These are phyloP conservation scores for Pilasporangium apinafurcum DNA, from an alignment of 352 stramenopile genomes.

Conservation along the genomic window DNA sequence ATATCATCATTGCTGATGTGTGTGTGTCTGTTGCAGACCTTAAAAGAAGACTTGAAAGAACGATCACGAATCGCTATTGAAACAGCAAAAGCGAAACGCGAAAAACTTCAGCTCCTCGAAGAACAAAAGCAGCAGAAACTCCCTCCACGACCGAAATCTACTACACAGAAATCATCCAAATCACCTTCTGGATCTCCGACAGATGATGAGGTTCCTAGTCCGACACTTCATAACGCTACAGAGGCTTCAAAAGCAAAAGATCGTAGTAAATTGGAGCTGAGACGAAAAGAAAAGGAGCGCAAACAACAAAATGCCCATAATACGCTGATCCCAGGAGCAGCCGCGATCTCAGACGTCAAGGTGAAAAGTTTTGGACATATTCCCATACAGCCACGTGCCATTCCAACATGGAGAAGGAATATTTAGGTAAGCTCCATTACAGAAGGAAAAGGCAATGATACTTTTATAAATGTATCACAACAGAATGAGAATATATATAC, in stretches of 20 bases:
- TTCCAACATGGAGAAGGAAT: constrained; percentile 54
- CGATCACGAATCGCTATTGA: constrained; percentile 52
- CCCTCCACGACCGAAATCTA: constrained; percentile 30
- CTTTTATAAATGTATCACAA: no score
- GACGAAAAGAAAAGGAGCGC: constrained; percentile 21
- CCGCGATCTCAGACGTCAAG: constrained; percentile 44
- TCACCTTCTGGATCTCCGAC: background rate
- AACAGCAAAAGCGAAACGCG: constrained; percentile 42
- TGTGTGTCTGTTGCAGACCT: constrained; percentile 23
- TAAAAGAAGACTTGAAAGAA: constrained; percentile 36
- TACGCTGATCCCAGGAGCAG: constrained; percentile 35
- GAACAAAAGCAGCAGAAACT: constrained; percentile 27
- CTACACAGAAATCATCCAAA: no score
- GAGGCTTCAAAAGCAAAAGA: constrained; percentile 45
- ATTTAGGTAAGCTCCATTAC: no score
- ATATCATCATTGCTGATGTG: background rate
- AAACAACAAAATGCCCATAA: constrained; percentile 47
- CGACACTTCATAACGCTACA: constrained; percentile 27
- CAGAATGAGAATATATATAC: no score
- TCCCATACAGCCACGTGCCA: constrained; percentile 49
- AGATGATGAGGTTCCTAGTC: background rate
- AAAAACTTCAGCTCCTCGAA: constrained; percentile 34
- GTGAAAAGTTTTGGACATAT: constrained; percentile 67
- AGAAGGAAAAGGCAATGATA: no score
- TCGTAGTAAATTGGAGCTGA: constrained; percentile 40